Base-by-base conservation (phyloP, 2,329 filamentous ascomycete species). In the Penicillium capsulatum region DNA sequence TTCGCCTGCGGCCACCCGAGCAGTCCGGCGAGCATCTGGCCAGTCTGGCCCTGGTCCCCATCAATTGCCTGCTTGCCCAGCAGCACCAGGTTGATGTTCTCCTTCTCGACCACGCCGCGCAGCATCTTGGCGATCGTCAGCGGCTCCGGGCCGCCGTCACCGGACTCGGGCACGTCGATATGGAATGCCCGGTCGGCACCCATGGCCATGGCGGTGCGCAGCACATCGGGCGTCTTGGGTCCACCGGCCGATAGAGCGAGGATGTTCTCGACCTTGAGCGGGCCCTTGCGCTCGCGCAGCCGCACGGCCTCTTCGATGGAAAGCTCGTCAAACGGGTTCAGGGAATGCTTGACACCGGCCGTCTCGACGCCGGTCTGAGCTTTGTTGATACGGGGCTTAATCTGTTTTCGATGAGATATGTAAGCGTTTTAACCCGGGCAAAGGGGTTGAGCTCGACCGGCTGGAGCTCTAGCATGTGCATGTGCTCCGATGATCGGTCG, bases 281-380 rank as follows among this genome's bases (percentile, higher is more conserved):
- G 77, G 13, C 80, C 80, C 67, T 86, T 85, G 74, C 86, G 85
- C 68, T 97, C 91, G 67, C 92, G 90, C 63, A 98, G 84, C 28
- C 87, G 88, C 36, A 96, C 86, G 36, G 90, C 87, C 73, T 97
- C 92, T 72, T 98, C 92, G 67, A 98, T 82, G 30, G 89, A 94
- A 60, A 98, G 86, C 69, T 98, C 92, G 75, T 98, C 92, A 71
- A 98, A 98, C 14, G 92, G 92, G 76, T 97, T 98, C 80, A 98
- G 91, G 65, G 84, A 90, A 77, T 97, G 91, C 72, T 97, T 97
- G 61, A 97, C 89, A 54, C 86, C 86, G 50, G 83, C 77, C 39
- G 86, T 95, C 71, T 96, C 91, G 69, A 98, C 84, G 62, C 81
- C 91, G 46, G 91, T 96, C 69, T 80, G 75, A 50, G 81, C 65